Evolutionary conservation across 306 rosid species (phyloP), one percentile per base, ranked within the genome.

Genomic region (Begonia peltatifolia): DNA sequence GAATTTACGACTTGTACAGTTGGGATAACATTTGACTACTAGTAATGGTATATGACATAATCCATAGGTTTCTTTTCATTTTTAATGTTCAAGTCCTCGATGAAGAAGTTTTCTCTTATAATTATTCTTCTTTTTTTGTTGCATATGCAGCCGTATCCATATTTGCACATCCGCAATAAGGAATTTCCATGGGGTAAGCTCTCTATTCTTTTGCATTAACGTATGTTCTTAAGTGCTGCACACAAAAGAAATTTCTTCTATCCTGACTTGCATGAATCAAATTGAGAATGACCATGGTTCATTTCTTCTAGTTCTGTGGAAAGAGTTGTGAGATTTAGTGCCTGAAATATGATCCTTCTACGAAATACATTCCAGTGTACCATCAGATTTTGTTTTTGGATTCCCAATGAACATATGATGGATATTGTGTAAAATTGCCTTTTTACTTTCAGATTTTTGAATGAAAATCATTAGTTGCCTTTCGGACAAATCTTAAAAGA

Each of bases 151-250:
- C 23, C 82, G 2, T 79, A 79, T 50, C 72, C 79, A 4, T 75
- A 79, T 23, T 36, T 79, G 63, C 99, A 81, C 70, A 75, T 87
- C 64, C 99, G 99, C 83, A 92, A 83, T 52, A 92, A 92, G 82
- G 99, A 92, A 73, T 92, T 92, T 68, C 99, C 96, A 15, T 92
- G 99, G 99, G 99, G 99, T 92, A 87, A 56, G 76, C 58, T 56
- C 54, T 56, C 49, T 9, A 9, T 4, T 43, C 9, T 46, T 35
- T 59, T 6, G 53, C 17, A 18, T 8, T 43, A 20, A 41, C 51
- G 6, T 25, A 46, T 47, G 46, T 42, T 13, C 16, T 59, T 3
- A 30, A 44, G 50, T 38, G 18, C 36, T 41, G 9, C 49, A 38
- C 63, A 13, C 9, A 3, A 46, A 17, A 15, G 25, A 59, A 10